Percentiles rank a stretch among this genome's conserved stretches.
These are phyloP conservation scores for Rubroshorea leprosula DNA, from an alignment of 345 rosid species.

Conservation along the genomic window DNA sequence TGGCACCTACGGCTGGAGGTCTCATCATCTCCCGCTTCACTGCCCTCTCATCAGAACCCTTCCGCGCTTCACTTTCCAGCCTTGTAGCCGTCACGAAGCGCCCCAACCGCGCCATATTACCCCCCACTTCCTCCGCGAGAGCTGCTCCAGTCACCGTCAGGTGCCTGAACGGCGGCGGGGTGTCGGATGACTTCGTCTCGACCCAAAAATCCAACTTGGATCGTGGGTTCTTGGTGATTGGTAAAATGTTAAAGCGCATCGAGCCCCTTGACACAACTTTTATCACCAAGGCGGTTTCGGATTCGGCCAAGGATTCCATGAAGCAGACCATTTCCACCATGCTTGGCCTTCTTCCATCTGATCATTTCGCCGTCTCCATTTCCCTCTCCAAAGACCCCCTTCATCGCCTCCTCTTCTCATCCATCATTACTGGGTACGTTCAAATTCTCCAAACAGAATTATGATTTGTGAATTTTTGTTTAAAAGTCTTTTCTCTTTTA, in stretches of 20 bases:
- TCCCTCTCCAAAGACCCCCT: constrained; percentile 57
- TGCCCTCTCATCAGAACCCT: constrained; percentile 25
- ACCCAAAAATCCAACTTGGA: constrained; percentile 64
- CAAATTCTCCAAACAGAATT: background rate
- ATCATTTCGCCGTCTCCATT: constrained; percentile 60
- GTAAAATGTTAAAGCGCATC: constrained; percentile 67
- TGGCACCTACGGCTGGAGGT: constrained; percentile 67
- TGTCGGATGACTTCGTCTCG: constrained; percentile 76
- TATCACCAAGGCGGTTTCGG: constrained; percentile 76
- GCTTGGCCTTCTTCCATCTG: constrained; percentile 90
- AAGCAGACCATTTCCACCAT: constrained; percentile 85
- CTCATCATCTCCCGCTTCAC: constrained; percentile 40
- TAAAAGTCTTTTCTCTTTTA: background rate
- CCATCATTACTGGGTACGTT: constrained; percentile 82
- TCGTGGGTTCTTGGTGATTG: constrained; percentile 69
- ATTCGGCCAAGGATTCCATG: constrained; percentile 85
- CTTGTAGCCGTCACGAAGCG: constrained; percentile 19
- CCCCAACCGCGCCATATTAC: constrained; percentile 12
- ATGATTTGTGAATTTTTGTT: constrained; percentile 1
- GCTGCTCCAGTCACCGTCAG: constrained; percentile 26
- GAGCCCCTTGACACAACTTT: constrained; percentile 74
- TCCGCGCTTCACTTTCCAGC: constrained; percentile 17
- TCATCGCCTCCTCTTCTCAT: constrained; percentile 60
- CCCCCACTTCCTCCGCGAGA: constrained; percentile 17
- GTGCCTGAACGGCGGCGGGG: constrained; percentile 64